Percentiles rank a stretch among this genome's conserved stretches.
Conservation (phyloP, 2,329 filamentous ascomycete genomes). For the Aspergillus sp. region DNA sequence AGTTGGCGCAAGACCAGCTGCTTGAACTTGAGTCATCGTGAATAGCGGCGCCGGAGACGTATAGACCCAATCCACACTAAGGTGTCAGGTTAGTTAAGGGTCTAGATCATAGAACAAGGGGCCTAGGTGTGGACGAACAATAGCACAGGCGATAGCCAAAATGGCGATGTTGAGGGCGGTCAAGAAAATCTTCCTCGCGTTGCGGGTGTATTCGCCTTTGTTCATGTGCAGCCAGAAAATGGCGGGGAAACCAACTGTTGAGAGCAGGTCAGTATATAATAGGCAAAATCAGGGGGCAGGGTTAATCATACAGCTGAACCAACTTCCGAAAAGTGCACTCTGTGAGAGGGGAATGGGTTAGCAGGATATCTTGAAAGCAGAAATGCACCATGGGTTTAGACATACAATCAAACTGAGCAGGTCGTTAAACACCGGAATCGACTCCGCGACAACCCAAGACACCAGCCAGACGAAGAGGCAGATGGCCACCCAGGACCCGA, state of each 20-base stretch:
- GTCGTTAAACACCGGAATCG: slow-evolving; percentile 67
- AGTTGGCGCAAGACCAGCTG: slow-evolving; percentile 42
- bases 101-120: too few species aligned
- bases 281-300: background rate
- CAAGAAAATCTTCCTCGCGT: slow-evolving; percentile 43
- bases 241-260: slow-evolving; percentile 42
- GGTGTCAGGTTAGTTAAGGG: too few species aligned
- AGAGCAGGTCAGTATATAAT: slow-evolving; percentile 5
- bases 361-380: background rate
- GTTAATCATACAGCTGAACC: slow-evolving; percentile 56
- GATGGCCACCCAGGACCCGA: slow-evolving; percentile 59
- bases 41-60: slow-evolving; percentile 41
- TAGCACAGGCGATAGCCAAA: slow-evolving; percentile 33
- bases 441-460: slow-evolving; percentile 67
- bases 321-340: slow-evolving; percentile 61
- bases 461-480: slow-evolving; percentile 57
- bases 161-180: slow-evolving; percentile 45
- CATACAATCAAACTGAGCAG: slow-evolving; percentile 60
- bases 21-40: slow-evolving; percentile 29
- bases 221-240: slow-evolving; percentile 52
- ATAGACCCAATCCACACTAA: slow-evolving; percentile 41
- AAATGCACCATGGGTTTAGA: slow-evolving; percentile 1
- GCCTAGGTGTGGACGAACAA: slow-evolving; percentile 19
- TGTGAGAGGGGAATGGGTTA: slow-evolving; percentile 15
- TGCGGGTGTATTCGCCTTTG: slow-evolving; percentile 39